Conservation (phyloP, 2,329 filamentous ascomycete species). For the Botryotinia convoluta region DNA sequence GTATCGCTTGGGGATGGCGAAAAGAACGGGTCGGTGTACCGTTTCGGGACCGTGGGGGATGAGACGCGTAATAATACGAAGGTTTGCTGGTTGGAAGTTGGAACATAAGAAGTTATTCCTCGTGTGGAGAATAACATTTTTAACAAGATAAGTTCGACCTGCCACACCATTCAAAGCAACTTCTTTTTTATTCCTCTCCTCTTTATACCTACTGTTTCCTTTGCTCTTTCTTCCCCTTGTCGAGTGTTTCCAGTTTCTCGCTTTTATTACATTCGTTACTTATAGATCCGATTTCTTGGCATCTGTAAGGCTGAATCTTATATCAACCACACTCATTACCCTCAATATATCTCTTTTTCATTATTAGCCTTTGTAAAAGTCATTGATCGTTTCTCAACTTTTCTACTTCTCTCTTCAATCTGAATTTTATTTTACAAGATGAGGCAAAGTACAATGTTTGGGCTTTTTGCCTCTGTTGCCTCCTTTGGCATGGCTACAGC, state of each 20-base stretch:
- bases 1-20: neutral
- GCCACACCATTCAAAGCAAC: constrained; percentile 7
- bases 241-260: neutral
- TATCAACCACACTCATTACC: constrained; percentile 8
- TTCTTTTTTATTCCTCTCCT: neutral
- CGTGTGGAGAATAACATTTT: constrained; percentile 3
- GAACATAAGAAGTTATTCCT: constrained; percentile 3
- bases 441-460: constrained; percentile 15
- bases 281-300: constrained; percentile 13
- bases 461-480: constrained; percentile 12
- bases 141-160: constrained; percentile 14
- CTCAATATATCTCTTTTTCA: neutral
- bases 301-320: constrained; percentile 13
- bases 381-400: neutral
- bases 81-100: constrained; percentile 9
- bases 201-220: neutral
- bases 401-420: neutral
- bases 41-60: neutral
- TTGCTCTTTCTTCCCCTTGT: neutral
- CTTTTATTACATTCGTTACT: constrained; percentile 12
- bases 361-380: neutral
- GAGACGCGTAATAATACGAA: constrained; percentile 13
- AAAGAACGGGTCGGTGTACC: neutral
- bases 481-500: constrained; percentile 21
- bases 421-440: constrained; percentile 10